Conservation (phyloP, 1,284 basidiomycete species). For the Ustilago shanxiensis region DNA sequence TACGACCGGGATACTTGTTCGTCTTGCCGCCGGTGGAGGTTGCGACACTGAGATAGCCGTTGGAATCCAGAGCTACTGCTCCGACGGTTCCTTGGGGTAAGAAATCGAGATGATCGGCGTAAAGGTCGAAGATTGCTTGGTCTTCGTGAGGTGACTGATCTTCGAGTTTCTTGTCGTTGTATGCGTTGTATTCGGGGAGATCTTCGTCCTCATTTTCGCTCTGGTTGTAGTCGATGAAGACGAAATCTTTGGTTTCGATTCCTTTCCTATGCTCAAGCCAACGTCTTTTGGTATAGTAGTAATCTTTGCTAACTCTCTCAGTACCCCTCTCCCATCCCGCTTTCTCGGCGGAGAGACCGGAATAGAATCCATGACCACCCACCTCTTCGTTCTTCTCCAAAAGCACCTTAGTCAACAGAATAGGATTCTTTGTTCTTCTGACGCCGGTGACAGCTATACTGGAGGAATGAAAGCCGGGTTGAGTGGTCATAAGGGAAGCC, state of each 20-base stretch:
- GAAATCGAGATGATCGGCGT: conserved; percentile 73
- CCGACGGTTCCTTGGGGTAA: conserved; percentile 83
- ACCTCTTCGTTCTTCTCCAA: conserved; percentile 76
- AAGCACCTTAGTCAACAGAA: conserved; percentile 77
- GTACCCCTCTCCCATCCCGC: conserved; percentile 71
- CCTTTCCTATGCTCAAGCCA: conserved; percentile 48
- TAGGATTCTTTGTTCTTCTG: conserved; percentile 79
- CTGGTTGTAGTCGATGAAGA: background rate
- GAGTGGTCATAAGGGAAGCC: conserved; percentile 72
- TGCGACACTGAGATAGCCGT: conserved; percentile 79
- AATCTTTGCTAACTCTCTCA: conserved; percentile 21
- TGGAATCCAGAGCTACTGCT: conserved; percentile 81
- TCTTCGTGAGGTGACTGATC: conserved; percentile 24
- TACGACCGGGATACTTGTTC: conserved; percentile 83
- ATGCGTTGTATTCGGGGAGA: no score
- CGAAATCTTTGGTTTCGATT: conserved; percentile 6
- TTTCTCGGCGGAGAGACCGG: conserved; percentile 77
- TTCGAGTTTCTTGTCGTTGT: background rate
- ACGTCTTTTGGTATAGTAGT: conserved; percentile 44
- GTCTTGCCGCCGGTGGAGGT: conserved; percentile 85
- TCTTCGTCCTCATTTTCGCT: background rate
- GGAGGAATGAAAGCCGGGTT: conserved; percentile 16
- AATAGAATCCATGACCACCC: conserved; percentile 79
- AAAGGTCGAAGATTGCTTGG: conserved; percentile 26
- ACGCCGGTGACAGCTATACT: conserved; percentile 77